These are phyloP conservation scores for Botryotinia convoluta DNA, from an alignment of 2,329 filamentous ascomycete genomes.

Conservation along the genomic window DNA sequence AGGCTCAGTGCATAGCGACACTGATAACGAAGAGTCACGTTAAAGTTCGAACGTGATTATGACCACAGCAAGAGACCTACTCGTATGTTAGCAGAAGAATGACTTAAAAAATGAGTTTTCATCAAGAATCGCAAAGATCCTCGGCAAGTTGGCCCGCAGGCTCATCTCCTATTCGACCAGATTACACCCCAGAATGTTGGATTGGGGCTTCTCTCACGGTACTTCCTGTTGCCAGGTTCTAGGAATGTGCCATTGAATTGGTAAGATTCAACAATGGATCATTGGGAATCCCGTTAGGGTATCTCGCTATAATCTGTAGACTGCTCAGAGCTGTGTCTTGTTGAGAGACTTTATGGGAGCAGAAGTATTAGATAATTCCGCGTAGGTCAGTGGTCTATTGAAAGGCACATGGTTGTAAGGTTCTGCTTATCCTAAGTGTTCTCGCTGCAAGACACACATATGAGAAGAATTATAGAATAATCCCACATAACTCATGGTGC, in stretches of 20 bases:
- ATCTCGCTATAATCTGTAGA: background rate
- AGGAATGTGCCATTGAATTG: background rate
- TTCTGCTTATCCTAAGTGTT: background rate
- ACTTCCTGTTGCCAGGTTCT: background rate
- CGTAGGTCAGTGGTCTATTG: background rate
- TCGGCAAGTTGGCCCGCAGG: background rate
- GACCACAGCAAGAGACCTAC: background rate
- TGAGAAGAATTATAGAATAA: background rate
- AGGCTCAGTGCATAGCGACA: background rate
- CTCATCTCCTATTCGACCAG: background rate
- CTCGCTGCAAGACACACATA: background rate
- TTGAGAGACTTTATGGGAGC: background rate
- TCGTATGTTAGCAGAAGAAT: background rate
- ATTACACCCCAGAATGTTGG: background rate
- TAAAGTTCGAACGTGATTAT: background rate
- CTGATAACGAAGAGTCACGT: background rate
- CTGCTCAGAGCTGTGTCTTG: background rate
- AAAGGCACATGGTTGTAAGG: background rate
- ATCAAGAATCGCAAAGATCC: background rate
- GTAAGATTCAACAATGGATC: background rate
- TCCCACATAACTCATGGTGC: background rate
- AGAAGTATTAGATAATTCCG: background rate
- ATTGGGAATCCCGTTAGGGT: background rate
- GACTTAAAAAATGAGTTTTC: background rate
- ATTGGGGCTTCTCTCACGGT: background rate